Evolutionary conservation across 2,329 filamentous ascomycete species (phyloP), one percentile per base, ranked within the genome.

Genomic region (Fusarium tricinctum): DNA sequence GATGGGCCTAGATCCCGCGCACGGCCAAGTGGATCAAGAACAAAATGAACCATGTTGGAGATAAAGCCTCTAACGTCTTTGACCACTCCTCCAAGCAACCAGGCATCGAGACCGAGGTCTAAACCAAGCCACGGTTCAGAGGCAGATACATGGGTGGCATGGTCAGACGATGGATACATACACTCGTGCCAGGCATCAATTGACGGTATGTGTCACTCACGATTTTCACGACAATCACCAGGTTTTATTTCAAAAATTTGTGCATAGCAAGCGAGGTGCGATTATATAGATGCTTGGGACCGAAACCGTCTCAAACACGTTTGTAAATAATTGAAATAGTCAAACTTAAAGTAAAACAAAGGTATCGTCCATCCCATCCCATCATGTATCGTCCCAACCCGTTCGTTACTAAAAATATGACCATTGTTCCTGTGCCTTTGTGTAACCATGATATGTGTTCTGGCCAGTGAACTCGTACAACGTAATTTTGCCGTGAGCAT

Each of bases 31-130:
- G 73, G 85, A 78, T 81, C 62, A 82, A 85, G 69, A 79, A 85
- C 83, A 86, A 89, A 71, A 66, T 83, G 12, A 81, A 80, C 33
- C 86, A 85, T 77, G 82, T 90, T 60, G 86, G 88, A 73, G 85
- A 88, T 39, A 87, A 88, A 56, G 83, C 88, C 2, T 82, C 84
- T 62, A 79, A 83, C 28, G 80, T 85, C 6, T 88, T 92, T 68
- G 82, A 88, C 49, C 88, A 91, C 74, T 79, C 83, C 52, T 85
- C 88, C 19, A 86, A 88, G 71, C 83, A 85, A 32, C 76, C 78
- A 12, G 88, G 86, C 1, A 82, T 92, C 69, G 90, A 92, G 82
- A 92, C 89, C 19, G 91, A 93, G 78, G 88, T 89, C 39, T 92
- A 78, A 81, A 30, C 32, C 58, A 68, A 72, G 67, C 68, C 69